These are phyloP conservation scores for Blastocystis sp. DNA, from an alignment of 352 stramenopile species.

Conservation along the genomic window DNA sequence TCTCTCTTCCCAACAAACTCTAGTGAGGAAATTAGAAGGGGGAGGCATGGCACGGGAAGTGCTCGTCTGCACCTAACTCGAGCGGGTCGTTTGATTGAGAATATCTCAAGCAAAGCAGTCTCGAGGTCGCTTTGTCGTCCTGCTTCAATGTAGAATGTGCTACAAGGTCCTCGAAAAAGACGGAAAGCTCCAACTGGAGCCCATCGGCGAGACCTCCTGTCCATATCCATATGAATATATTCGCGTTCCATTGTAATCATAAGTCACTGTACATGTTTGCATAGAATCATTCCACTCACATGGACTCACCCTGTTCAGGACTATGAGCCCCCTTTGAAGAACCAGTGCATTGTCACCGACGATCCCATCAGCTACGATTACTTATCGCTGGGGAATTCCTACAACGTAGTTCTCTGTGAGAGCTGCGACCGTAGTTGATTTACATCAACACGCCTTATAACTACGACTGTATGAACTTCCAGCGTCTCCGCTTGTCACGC, in stretches of 20 bases:
- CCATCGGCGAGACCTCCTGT: neutral
- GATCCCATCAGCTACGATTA: constrained; percentile 31
- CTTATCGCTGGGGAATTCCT: neutral
- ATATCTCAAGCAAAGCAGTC: neutral
- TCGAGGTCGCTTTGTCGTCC: neutral
- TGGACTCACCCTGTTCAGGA: neutral
- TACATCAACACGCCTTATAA: constrained; percentile 46
- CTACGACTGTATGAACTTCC: neutral
- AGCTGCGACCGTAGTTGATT: neutral
- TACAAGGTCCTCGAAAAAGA: neutral
- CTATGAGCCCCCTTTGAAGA: neutral
- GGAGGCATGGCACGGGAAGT: neutral
- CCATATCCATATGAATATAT: constrained; percentile 48
- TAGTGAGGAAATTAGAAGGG: neutral
- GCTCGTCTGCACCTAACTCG: neutral
- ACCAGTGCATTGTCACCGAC: neutral
- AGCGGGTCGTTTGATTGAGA: neutral
- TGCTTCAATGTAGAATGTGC: constrained; percentile 16
- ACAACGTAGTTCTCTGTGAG: neutral
- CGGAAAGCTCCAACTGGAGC: neutral
- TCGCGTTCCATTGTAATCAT: neutral
- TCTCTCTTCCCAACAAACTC: neutral
- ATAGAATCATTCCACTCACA: neutral
- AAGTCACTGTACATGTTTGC: neutral
- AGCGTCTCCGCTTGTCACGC: neutral